These are phyloP conservation scores for Rutidosis leptorrhynchoides DNA, from an alignment of 129 eudicot genomes.

Conservation along the genomic window DNA sequence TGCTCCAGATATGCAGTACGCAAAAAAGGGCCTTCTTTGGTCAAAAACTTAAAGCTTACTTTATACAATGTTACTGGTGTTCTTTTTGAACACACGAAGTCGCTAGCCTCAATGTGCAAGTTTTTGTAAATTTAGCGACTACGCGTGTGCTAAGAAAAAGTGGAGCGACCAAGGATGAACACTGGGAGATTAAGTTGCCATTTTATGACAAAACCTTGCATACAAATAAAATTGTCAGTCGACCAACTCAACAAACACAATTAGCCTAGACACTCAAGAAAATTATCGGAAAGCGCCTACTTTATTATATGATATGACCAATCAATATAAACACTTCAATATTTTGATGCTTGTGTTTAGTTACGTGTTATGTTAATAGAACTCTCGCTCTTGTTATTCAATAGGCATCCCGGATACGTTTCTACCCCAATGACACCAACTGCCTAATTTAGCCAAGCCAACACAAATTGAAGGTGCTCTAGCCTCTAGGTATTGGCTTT, in stretches of 20 bases:
- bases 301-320: constrained; percentile 1
- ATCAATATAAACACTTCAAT: neutral
- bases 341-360: neutral
- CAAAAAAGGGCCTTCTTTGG: too few species aligned
- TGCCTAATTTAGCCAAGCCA: constrained; percentile 1
- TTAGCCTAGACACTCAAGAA: neutral
- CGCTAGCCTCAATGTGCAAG: too few species aligned
- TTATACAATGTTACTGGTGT: too few species aligned
- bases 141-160: neutral
- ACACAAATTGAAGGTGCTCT: neutral
- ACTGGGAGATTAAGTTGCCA: too few species aligned
- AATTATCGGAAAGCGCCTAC: neutral
- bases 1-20: neutral
- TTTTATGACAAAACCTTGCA: neutral
- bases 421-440: neutral
- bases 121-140: too few species aligned
- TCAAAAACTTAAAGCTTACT: too few species aligned
- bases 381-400: neutral
- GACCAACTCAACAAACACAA: neutral
- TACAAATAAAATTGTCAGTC: neutral
- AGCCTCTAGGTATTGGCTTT: neutral
- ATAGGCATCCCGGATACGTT: neutral
- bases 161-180: neutral
- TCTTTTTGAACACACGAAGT: too few species aligned
- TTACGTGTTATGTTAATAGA: neutral